Evolutionary conservation across 495 filamentous ascomycete genomes (phyloP), one percentile per base, ranked within the genome.

Genomic region (Durotheca rogersii): DNA sequence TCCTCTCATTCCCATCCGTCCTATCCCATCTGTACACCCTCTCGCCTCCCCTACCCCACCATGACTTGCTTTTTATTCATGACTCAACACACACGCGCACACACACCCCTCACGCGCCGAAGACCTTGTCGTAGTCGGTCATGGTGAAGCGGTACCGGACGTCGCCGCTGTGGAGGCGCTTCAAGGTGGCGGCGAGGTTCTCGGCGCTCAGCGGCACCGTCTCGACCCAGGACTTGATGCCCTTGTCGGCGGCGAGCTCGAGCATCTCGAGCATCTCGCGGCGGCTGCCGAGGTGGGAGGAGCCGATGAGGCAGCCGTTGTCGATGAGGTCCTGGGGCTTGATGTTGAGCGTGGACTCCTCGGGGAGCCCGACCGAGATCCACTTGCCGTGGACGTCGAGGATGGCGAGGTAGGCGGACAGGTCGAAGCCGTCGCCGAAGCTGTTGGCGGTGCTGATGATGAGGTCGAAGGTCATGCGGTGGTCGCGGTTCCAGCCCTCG

Each of bases 301-400:
- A 86, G 9, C 87, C 84, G 46, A 95, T 86, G 55, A 88, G 80
- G 60, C 85, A 86, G 33, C 90, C 90, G 58, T 89, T 92, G 33
- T 65, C 65, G 40, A 87, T 74, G 58, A 96, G 82, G 44, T 82
- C 85, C 74, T 89, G 87, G 29, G 86, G 86, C 70, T 81, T 84
- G 48, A 96, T 78, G 42, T 76, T 70, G 33, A 88, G 82, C 1
- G 89, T 77, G n/a, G 84, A 81, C 30, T 85, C 82, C 61, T 95
- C 89, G 1, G 90, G 90, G 51, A 95, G 70, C 1, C 91, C 90
- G 31, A 93, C 88, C 43, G 81, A 85, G 48, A 95, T 78, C 81
- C 89, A 92, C 47, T 75, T 79, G 47, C 87, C 89, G 67, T 90
- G 89, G 46, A 95, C 82, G 65, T 90, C 88, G 57, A 96, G 78